Base-by-base conservation (phyloP, 257 asterid genomes). In the Agastache rugosa region DNA sequence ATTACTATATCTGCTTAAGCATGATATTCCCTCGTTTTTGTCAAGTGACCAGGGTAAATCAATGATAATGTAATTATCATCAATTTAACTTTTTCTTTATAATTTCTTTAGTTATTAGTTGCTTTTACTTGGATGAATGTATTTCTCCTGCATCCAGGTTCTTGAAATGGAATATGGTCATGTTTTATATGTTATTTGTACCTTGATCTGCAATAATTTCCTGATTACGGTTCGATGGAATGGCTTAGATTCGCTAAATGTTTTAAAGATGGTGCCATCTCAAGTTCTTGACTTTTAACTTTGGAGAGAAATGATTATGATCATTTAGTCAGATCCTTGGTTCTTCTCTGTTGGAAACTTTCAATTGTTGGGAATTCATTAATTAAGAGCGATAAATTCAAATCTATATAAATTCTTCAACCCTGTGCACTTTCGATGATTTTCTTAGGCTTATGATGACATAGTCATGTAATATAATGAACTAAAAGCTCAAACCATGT, bases 201-300 rank as follows among this genome's bases (percentile, higher is more conserved):
- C 15, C 59, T 53, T 0, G 62, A 6, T 5, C 22, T 16, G 16
- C 53, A 20, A 3, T 29, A 44, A 27, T 72, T 25, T 41, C 68
- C 22, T 42, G 47, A 14, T 17, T 45, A 56, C 1, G n/a, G 1
- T 27, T 41, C 41, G 54, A 20, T 22, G n/a, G 12, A 25, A 20
- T 56, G 42, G 51, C n/a, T 61, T 8, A 48, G 44, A 69, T 23
- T 27, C 62, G 50, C 61, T 27, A 8, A 39, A 22, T 68, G 39
- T 10, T 1, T 20, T 35, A 16, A 2, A 35, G 15, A 2, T 8
- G 9, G 34, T 29, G 34, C 34, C 34, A 9, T 48, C 27, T 48
- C 66, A 34, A 31, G 34, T 25, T 3, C 19, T 34, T 44, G 51
- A 39, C 54, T 63, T 25, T 3, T n/a, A 29, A 61, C 11, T 5